Percentiles rank a stretch among this genome's conserved stretches.
These are phyloP conservation scores for Solanum phureja DNA, from an alignment of 257 asterid species.

Conservation along the genomic window DNA sequence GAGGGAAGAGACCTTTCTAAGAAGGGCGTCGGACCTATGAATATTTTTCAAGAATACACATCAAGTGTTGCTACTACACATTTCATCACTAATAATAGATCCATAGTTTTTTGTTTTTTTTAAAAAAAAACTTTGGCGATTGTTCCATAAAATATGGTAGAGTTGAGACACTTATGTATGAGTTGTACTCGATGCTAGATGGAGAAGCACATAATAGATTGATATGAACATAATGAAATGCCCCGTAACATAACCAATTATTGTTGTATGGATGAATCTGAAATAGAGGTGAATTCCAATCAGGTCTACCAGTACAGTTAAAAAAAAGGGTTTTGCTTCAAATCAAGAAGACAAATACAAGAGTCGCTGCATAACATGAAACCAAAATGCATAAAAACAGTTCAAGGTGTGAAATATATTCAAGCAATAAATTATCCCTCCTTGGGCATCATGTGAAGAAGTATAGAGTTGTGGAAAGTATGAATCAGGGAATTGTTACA, in stretches of 20 bases:
- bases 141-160: not conserved
- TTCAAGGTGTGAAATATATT: not conserved
- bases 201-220: not conserved
- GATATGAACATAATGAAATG: not conserved
- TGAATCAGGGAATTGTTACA: not conserved
- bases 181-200: not conserved
- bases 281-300: not conserved
- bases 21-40: no score
- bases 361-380: not conserved
- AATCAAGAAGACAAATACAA: not conserved
- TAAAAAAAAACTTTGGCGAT: not conserved
- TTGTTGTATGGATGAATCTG: not conserved
- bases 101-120: not conserved
- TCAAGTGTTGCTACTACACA: not conserved
- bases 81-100: not conserved
- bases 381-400: not conserved
- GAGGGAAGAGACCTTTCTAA: no score
- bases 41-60: no score
- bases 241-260: not conserved
- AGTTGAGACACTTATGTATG: not conserved
- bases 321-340: not conserved
- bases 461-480: not conserved
- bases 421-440: not conserved
- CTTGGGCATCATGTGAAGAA: not conserved
- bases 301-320: not conserved